Evolutionary conservation across 495 filamentous ascomycete species (phyloP).

Genomic region (Penicillium waksmanii): DNA sequence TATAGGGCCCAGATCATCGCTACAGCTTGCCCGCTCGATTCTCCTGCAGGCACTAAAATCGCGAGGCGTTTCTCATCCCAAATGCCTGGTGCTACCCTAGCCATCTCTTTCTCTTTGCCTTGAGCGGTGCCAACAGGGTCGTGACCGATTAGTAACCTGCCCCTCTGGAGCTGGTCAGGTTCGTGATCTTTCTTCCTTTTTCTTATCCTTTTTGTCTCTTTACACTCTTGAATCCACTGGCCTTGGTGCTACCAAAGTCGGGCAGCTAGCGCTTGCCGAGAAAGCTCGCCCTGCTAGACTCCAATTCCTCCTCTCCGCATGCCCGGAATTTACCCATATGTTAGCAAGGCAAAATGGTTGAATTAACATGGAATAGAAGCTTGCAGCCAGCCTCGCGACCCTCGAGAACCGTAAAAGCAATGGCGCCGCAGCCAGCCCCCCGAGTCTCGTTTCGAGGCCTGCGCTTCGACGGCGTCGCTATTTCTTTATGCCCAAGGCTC

Average conservation of each 20-base stretch:
- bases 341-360: constrained; percentile 24
- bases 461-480: constrained; percentile 82
- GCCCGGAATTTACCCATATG: neutral
- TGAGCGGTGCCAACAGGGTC: constrained; percentile 26
- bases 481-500: constrained; percentile 85
- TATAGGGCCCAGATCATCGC: constrained; percentile 25
- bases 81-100: constrained; percentile 27
- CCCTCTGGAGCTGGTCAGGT: constrained; percentile 23
- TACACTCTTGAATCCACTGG: constrained; percentile 1
- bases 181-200: constrained; percentile 17
- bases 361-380: constrained; percentile 40
- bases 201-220: constrained; percentile 9
- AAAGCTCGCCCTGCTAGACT: constrained; percentile 7
- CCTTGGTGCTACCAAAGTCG: neutral
- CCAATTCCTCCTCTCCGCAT: constrained; percentile 1
- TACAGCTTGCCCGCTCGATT: constrained; percentile 21
- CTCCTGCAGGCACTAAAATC: constrained; percentile 23
- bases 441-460: constrained; percentile 73
- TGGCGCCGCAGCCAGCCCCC: constrained; percentile 49
- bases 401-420: constrained; percentile 30
- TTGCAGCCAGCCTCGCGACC: constrained; percentile 32
- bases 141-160: constrained; percentile 26
- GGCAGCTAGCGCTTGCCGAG: constrained; percentile 4
- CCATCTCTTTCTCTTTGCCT: constrained; percentile 19
- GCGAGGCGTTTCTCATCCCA: constrained; percentile 18